phyloP scores from a whole-genome alignment of 2,329 filamentous ascomycete genomes.

The Xylariomycetidae sp. region DNA sequence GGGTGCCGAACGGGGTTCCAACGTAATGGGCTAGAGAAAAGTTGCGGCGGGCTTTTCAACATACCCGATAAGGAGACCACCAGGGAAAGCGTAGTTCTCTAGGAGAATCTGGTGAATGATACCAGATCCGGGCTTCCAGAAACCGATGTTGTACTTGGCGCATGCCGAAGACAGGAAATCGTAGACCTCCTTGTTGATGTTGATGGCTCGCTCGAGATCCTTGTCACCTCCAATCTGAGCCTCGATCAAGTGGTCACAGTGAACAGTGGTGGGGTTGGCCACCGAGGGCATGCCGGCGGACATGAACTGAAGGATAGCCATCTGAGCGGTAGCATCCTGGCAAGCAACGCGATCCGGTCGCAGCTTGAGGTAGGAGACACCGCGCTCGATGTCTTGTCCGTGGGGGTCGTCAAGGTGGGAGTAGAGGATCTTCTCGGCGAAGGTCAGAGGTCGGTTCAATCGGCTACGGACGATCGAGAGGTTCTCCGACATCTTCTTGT shows the following conservation, averaged over 20 bases:
- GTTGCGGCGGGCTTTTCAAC: neutral
- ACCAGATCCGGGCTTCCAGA: conserved; percentile 97
- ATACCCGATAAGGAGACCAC: conserved; percentile 90
- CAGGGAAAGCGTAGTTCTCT: conserved; percentile 99
- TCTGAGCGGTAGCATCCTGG: conserved; percentile 99
- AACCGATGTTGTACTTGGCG: conserved; percentile 99
- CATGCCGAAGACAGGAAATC: conserved; percentile 92
- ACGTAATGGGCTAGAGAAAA: too few relatives aligned
- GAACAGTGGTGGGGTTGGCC: conserved; percentile 89
- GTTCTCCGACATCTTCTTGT: conserved; percentile 99
- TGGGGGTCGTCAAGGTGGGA: conserved; percentile 97
- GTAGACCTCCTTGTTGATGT: conserved; percentile 99
- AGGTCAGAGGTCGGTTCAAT: conserved; percentile 89
- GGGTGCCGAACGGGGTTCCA: too few relatives aligned
- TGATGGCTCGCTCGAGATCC: conserved; percentile 85
- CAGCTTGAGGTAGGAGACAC: conserved; percentile 91
- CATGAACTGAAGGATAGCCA: conserved; percentile 99
- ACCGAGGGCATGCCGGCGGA: conserved; percentile 94
- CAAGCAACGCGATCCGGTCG: conserved; percentile 97
- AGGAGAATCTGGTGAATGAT: conserved; percentile 99
- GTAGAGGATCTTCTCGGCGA: conserved; percentile 98
- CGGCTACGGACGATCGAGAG: conserved; percentile 82
- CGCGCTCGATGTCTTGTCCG: conserved; percentile 92
- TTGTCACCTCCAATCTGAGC: conserved; percentile 88
- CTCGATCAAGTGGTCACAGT: conserved; percentile 99